These are phyloP conservation scores for Aleurites moluccanus DNA, from an alignment of 441 rosid genomes.

Conservation along the genomic window DNA sequence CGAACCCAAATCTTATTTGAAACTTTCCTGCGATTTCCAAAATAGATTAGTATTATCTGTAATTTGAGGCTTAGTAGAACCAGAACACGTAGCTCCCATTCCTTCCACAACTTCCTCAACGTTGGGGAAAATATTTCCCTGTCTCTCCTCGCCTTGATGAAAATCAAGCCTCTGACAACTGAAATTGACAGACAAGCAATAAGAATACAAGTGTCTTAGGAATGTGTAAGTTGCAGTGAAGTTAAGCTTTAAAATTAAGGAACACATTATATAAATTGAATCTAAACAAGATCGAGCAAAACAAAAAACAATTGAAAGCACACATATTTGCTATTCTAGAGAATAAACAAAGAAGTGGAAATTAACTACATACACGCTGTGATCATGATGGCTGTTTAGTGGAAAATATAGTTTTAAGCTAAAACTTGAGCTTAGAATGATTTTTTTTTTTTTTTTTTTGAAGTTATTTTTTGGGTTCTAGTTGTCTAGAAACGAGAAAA, in stretches of 20 bases:
- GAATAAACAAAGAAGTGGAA: constrained; percentile 2
- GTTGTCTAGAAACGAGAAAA: too few species aligned
- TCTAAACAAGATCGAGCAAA: too few species aligned
- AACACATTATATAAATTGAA: neutral
- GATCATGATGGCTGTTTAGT: neutral
- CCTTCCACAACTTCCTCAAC: constrained; percentile 24
- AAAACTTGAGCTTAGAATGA: neutral
- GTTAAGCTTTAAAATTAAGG: neutral
- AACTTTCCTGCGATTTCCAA: constrained; percentile 32
- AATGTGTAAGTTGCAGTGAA: too few species aligned
- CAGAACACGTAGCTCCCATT: constrained; percentile 35
- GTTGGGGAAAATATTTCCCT: neutral
- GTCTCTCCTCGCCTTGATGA: neutral
- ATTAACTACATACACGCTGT: neutral
- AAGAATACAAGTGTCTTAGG: neutral
- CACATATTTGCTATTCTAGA: neutral
- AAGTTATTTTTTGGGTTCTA: too few species aligned
- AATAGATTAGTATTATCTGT: constrained; percentile 31
- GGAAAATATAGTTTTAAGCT: neutral
- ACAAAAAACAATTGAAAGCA: neutral
- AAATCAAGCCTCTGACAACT: constrained; percentile 16
- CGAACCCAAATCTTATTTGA: neutral
- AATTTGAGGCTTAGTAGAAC: constrained; percentile 37
- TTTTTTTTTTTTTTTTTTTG: too few species aligned
- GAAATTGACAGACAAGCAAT: neutral